Evolutionary conservation across 2,329 filamentous ascomycete species (phyloP).

Genomic region (Didymella segeticola): DNA sequence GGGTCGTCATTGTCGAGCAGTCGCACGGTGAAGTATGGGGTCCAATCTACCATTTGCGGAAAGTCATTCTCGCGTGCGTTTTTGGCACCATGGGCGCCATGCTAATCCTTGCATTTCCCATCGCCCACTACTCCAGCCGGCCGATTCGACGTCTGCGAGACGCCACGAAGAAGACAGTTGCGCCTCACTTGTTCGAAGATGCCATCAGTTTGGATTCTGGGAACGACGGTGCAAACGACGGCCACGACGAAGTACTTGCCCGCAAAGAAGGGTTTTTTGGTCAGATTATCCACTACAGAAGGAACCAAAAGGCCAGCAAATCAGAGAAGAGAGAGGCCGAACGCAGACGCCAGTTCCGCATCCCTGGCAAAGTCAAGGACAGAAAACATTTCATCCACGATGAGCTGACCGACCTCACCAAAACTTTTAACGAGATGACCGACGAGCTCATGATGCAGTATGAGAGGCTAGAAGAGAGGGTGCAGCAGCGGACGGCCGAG

Average conservation of each 20-base stretch:
- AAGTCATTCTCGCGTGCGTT: constrained; percentile 82
- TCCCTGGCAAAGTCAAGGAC: constrained; percentile 81
- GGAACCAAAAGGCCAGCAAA: constrained; percentile 42
- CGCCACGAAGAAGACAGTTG: constrained; percentile 76
- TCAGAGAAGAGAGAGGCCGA: constrained; percentile 49
- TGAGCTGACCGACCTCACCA: constrained; percentile 81
- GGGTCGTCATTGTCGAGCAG: constrained; percentile 84
- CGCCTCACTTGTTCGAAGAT: constrained; percentile 65
- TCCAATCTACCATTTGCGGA: constrained; percentile 76
- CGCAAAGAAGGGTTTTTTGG: constrained; percentile 56
- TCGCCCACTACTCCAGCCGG: constrained; percentile 80
- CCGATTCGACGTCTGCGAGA: constrained; percentile 79
- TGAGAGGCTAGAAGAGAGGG: constrained; percentile 80
- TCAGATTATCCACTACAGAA: constrained; percentile 45
- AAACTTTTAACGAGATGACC: constrained; percentile 92
- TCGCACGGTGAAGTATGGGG: constrained; percentile 74
- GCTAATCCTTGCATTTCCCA: constrained; percentile 74
- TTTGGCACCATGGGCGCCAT: constrained; percentile 81
- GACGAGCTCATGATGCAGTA: constrained; percentile 90
- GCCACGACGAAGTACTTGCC: constrained; percentile 55
- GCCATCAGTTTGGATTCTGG: constrained; percentile 47
- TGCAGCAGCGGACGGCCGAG: constrained; percentile 81
- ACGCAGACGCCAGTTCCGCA: constrained; percentile 71
- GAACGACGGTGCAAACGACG: constrained; percentile 50
- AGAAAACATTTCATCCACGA: constrained; percentile 79